A percentile compares a stretch with the other conserved stretches of the same genome.
phyloP scores from a whole-genome alignment of 176 grass and related monocot genomes.

The Ananas comosus region DNA sequence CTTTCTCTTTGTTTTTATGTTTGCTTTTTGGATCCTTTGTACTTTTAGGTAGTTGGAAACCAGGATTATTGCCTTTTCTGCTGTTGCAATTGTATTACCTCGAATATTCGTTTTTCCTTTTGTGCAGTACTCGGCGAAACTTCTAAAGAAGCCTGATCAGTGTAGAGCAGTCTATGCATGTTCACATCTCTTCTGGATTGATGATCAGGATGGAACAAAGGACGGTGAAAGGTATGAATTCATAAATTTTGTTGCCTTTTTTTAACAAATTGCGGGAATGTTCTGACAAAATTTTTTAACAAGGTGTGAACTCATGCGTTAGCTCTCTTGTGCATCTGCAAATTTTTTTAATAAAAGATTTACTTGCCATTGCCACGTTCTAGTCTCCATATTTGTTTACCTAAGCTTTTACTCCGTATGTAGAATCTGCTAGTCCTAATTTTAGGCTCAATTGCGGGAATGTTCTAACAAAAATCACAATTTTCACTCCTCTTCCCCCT shows the following conservation, averaged over 20 bases:
- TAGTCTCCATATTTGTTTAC: too few species aligned
- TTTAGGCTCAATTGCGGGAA: too few species aligned
- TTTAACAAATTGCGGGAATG: neutral
- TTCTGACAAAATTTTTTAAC: too few species aligned
- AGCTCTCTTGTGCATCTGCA: neutral
- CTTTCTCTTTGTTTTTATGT: constrained; percentile 20
- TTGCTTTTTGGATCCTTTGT: neutral
- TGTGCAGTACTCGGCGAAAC: constrained; percentile 94
- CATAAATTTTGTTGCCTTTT: constrained; percentile 7
- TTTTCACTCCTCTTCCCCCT: too few species aligned
- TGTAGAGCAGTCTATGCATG: constrained; percentile 98
- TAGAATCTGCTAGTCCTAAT: too few species aligned
- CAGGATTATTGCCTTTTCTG: neutral
- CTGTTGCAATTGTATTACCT: neutral
- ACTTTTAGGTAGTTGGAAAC: neutral
- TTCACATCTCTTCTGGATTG: constrained; percentile 97
- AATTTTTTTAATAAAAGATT: too few species aligned
- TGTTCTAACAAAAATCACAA: too few species aligned
- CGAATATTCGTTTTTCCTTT: constrained; percentile 16
- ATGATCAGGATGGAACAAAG: constrained; percentile 95
- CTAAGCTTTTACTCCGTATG: too few species aligned
- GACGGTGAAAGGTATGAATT: constrained; percentile 80
- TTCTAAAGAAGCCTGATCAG: constrained; percentile 96
- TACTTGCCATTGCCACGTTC: too few species aligned
- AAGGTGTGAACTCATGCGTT: neutral